Base-by-base conservation (phyloP, 2,329 filamentous ascomycete species). In the Aspergillus sp. region DNA sequence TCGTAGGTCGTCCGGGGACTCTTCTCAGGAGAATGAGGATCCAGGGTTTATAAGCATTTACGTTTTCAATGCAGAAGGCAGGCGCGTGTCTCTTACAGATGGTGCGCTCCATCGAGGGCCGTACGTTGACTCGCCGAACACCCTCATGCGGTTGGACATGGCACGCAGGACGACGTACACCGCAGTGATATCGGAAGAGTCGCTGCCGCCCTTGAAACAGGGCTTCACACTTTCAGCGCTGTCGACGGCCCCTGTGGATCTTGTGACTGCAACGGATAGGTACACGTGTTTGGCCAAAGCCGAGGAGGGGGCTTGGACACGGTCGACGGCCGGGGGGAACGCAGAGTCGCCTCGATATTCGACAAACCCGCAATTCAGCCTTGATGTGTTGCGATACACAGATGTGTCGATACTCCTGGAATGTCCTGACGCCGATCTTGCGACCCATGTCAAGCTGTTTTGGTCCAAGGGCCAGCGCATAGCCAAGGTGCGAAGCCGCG, bases 41-140 rank as follows among this genome's bases (percentile, higher is more conserved):
- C 69, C 78, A 15, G 89, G 88, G 1, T 95, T 86, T 58, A 94
- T 94, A 61, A 85, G 83, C 46, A 72, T 98, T 15, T 86, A 86
- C 37, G 70, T 91, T 1, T 95, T 89, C 53, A 71, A 80, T 12
- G 75, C 75, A 17, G 55, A 70, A 24, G 88, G 89, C 2, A 68
- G 76, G 22, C 73, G 78, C 30, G 78, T 95, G 0, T 79, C 85
- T 43, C 67, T 91, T 10, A 78, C 76, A 33, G 83, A 89, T 35
- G 75, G 76, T 5, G 74, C 78, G 15, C 57, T 83, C 0, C 77
- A 84, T 47, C 77, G 81, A 22, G 82, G 82, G 0, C 83, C 85
- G n/a, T 94, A 85, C 41, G 86, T 96, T 20, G 89, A 95, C 58
- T 93, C 88, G 2, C 86, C 86, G 1, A 93, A 96, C 56, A 93